Conservation (phyloP, 169 alveolate species). For the Plasmodium cynomolgi region DNA sequence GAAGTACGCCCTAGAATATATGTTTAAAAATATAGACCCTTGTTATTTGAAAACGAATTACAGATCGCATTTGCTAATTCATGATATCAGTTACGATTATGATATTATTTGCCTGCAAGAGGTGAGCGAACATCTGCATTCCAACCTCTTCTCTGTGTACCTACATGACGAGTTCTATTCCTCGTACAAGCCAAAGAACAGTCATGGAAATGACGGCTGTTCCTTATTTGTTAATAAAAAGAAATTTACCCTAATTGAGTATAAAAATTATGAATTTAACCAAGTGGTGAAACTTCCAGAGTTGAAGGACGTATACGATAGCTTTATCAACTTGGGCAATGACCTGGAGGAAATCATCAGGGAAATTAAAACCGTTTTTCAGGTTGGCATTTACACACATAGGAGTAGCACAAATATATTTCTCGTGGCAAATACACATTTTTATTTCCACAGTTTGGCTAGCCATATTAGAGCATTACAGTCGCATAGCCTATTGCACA, state of each 20-base stretch:
- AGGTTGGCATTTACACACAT: constrained; percentile 65
- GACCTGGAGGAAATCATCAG: constrained; percentile 46
- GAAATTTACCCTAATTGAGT: constrained; percentile 35
- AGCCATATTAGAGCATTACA: constrained; percentile 63
- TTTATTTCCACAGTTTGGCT: constrained; percentile 72
- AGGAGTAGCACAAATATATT: constrained; percentile 4
- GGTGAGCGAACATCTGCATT: constrained; percentile 68
- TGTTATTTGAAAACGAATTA: constrained; percentile 63
- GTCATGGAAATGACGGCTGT: constrained; percentile 67
- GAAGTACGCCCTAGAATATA: constrained; percentile 49
- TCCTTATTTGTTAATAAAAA: constrained; percentile 73
- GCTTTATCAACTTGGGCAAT: constrained; percentile 15
- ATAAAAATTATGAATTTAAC: constrained; percentile 60
- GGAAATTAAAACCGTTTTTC: constrained; percentile 64
- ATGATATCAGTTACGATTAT: constrained; percentile 40
- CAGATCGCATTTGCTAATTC: constrained; percentile 58
- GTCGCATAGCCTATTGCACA: constrained; percentile 21
- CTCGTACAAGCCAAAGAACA: constrained; percentile 37
- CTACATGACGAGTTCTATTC: constrained; percentile 47
- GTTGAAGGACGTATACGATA: constrained; percentile 49
- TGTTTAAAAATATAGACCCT: constrained; percentile 61
- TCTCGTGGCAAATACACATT: constrained; percentile 66
- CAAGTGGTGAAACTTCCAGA: constrained; percentile 32
- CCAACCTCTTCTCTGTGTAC: constrained; percentile 26
- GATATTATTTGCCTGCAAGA: constrained; percentile 70